These are phyloP conservation scores for Prunus mume DNA, from an alignment of 306 rosid species.

Conservation along the genomic window DNA sequence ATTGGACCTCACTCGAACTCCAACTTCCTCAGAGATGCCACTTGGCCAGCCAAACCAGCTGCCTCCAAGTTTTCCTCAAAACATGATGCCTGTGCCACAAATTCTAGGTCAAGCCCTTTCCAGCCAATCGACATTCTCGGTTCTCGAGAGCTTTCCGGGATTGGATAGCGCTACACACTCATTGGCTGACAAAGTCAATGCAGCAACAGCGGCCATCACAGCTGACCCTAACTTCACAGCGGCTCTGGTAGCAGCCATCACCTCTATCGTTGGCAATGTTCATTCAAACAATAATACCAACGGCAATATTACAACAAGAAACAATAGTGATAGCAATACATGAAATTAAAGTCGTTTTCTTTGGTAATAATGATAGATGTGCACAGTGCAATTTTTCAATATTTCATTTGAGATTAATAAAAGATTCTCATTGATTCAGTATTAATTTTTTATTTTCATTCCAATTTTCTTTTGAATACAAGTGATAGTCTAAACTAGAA, in stretches of 20 bases:
- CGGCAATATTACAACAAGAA: conserved; percentile 13
- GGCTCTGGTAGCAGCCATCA: conserved; percentile 58
- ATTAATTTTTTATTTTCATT: background rate
- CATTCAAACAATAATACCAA: conserved; percentile 27
- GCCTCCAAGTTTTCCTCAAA: conserved; percentile 9
- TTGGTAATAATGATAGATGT: background rate
- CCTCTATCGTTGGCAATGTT: conserved; percentile 45
- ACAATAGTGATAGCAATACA: conserved; percentile 23
- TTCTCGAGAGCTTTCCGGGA: conserved; percentile 28
- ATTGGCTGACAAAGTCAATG: conserved; percentile 36
- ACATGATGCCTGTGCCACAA: conserved; percentile 13
- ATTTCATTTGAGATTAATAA: background rate
- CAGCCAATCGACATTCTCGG: conserved; percentile 2
- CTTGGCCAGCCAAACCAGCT: background rate
- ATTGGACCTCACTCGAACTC: conserved; percentile 50
- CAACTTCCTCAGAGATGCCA: conserved; percentile 15
- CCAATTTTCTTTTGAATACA: background rate
- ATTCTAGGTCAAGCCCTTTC: conserved; percentile 16
- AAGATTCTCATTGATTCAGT: background rate
- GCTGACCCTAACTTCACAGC: conserved; percentile 62
- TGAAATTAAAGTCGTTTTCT: background rate
- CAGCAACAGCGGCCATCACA: conserved; percentile 54
- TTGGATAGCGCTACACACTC: conserved; percentile 3
- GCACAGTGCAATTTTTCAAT: background rate
- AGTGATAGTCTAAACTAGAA: too few species aligned